Conservation (phyloP, 192 early-diverging fungal genomes). For the Radiomyces spectabilis region DNA sequence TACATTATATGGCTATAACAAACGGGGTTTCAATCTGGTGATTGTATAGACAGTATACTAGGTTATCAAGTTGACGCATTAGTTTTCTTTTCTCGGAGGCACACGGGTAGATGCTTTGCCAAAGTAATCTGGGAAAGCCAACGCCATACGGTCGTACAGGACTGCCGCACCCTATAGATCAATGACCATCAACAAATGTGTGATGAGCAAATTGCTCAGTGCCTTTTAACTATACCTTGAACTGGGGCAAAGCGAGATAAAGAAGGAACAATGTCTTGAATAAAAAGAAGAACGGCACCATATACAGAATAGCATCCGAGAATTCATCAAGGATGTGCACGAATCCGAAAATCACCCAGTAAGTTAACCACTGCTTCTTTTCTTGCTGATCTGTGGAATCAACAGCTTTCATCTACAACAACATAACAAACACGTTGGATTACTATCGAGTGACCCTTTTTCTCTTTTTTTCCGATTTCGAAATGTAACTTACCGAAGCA, state of each 20-base stretch:
- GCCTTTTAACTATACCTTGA: slow-evolving; percentile 4
- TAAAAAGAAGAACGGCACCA: not conserved
- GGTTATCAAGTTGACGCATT: too few relatives aligned
- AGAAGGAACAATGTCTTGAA: not conserved
- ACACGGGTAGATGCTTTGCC: too few relatives aligned
- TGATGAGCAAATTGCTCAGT: too few relatives aligned
- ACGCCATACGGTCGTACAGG: too few relatives aligned
- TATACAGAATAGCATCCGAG: not conserved
- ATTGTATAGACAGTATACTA: too few relatives aligned
- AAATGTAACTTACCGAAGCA: not conserved
- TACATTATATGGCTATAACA: too few relatives aligned
- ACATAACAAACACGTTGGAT: not conserved
- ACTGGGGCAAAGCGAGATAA: not conserved
- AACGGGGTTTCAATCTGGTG: too few relatives aligned
- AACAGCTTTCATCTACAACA: not conserved
- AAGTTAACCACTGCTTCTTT: not conserved
- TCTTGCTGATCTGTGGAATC: not conserved
- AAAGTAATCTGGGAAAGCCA: too few relatives aligned
- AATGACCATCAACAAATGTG: too few relatives aligned
- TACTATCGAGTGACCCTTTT: too few relatives aligned
- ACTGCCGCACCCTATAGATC: too few relatives aligned
- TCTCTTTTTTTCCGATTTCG: not conserved
- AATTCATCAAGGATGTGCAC: not conserved
- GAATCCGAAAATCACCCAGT: slow-evolving; percentile 1
- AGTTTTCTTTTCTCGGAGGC: too few relatives aligned